Evolutionary conservation across 352 stramenopile species (phyloP), one percentile per base, ranked within the genome.

Genomic region (Globisporangium nunn): DNA sequence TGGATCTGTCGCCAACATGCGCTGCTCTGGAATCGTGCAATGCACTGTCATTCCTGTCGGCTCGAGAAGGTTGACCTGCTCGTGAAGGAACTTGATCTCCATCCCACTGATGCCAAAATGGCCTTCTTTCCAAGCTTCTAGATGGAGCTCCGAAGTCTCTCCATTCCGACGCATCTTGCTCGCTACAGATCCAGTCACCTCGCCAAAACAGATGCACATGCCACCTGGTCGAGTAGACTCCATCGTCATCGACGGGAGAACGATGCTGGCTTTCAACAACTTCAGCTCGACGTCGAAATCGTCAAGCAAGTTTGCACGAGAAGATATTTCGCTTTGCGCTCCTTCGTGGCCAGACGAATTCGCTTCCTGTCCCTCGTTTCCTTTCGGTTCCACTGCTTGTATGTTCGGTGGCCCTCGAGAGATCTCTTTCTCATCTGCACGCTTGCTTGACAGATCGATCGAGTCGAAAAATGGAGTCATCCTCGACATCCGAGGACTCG

Each of bases 391-490:
- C 8, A 17, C 15, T 48, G 6, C 10, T 5, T 48, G 29, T 6
- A 31, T 4, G n/a, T 51, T 35, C 1, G 50, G 50, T 49, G 35
- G 18, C 37, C 39, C 30, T 37, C 17, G 40, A 30, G 6, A 40
- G 11, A 12, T 4, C 11, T 43, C 37, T 4, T 6, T 43, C 37
- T 43, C 37, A 12, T 17, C 37, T 6, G 37, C n/a, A n/a, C 23
- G 33, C 47, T 59, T 52, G 30, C 11, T 78, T 29, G 59, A 70
- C 8, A 59, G 58, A 60, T 86, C 73, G 11, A 87, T 54, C 35
- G 79, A 75, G 62, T 89, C 79, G 51, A 89, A 89, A 58, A 87
- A 89, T 30, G 77, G 77, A 12, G 79, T 87, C 33, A 63, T 64
- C 46, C 44, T 63, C 50, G 71, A 61, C 14, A 30, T 28, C 18